Percentiles rank a stretch among this genome's conserved stretches.
These are phyloP conservation scores for Ustilago sp. DNA, from an alignment of 1,284 basidiomycete species.

Conservation along the genomic window DNA sequence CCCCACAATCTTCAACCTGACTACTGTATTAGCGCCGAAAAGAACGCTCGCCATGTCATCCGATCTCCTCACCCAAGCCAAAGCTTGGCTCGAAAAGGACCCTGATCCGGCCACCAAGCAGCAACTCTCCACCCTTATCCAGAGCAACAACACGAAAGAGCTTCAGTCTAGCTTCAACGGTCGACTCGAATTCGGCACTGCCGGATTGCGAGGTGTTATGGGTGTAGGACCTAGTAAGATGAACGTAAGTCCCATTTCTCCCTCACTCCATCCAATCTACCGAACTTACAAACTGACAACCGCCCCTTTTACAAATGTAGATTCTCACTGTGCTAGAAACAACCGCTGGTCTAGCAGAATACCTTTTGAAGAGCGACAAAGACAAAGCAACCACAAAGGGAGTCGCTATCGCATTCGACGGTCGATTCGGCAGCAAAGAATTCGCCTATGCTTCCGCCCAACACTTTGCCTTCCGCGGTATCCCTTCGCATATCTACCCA, in stretches of 20 bases:
- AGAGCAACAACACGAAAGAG: slow-evolving; percentile 38
- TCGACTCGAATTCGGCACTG: slow-evolving; percentile 60
- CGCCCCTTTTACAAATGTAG: slow-evolving; percentile 11
- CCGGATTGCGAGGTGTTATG: slow-evolving; percentile 60
- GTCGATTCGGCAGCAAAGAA: slow-evolving; percentile 56
- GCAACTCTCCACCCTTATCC: slow-evolving; percentile 45
- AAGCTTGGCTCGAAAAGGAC: slow-evolving; percentile 58
- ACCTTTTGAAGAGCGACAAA: slow-evolving; percentile 44
- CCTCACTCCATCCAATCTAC: neutral
- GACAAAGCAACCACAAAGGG: slow-evolving; percentile 38
- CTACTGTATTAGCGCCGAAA: neutral
- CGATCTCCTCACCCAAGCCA: slow-evolving; percentile 42
- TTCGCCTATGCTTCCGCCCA: slow-evolving; percentile 58
- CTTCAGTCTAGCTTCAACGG: slow-evolving; percentile 56
- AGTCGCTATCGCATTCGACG: slow-evolving; percentile 65
- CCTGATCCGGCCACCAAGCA: slow-evolving; percentile 46
- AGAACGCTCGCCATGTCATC: slow-evolving; percentile 14
- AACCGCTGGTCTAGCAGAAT: slow-evolving; percentile 54
- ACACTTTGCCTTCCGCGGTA: slow-evolving; percentile 52
- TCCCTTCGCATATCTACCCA: slow-evolving; percentile 53
- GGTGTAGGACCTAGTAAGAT: slow-evolving; percentile 59
- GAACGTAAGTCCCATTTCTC: slow-evolving; percentile 45
- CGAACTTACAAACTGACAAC: too few relatives aligned
- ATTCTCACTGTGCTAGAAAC: slow-evolving; percentile 60
- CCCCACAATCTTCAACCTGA: neutral